A percentile compares a stretch with the other conserved stretches of the same genome.
Evolutionary conservation across 352 stramenopile genomes (phyloP).

Genomic region (Elongisporangium anandrum): DNA sequence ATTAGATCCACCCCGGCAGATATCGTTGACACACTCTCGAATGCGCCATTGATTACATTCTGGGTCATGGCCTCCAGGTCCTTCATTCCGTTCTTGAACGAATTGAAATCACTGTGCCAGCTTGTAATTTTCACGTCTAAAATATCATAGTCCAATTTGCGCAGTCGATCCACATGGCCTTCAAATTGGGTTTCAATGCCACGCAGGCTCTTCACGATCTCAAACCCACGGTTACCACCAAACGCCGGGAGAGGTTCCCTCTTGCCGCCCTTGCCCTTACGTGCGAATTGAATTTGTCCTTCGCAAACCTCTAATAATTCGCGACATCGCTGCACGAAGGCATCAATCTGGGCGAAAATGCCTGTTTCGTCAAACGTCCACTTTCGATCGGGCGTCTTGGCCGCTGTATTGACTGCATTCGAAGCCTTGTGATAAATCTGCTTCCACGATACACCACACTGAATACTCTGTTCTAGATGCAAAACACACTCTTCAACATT

Average conservation of each 20-base stretch:
- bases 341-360: constrained; percentile 95
- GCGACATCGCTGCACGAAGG: constrained; percentile 93
- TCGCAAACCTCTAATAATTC: constrained; percentile 95
- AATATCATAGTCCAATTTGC: constrained; percentile 91
- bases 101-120: constrained; percentile 95
- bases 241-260: constrained; percentile 82
- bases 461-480: constrained; percentile 89
- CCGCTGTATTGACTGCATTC: constrained; percentile 56
- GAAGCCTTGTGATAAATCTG: constrained; percentile 73
- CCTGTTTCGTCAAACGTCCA: constrained; percentile 94
- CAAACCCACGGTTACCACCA: constrained; percentile 87
- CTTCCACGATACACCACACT: constrained; percentile 92
- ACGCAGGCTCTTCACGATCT: constrained; percentile 90
- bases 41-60: constrained; percentile 94
- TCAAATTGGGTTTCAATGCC: constrained; percentile 93
- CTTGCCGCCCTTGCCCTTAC: constrained; percentile 72
- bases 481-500: constrained; percentile 88
- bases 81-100: constrained; percentile 95
- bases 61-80: constrained; percentile 95
- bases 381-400: constrained; percentile 35
- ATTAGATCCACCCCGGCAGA: constrained; percentile 88
- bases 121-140: constrained; percentile 93
- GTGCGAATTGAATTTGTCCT: constrained; percentile 93
- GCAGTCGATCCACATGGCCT: constrained; percentile 84
- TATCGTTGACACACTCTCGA: constrained; percentile 91